Percentiles rank a stretch among this genome's conserved stretches.
phyloP scores from a whole-genome alignment of 108 stramenopile genomes.

The Pelagomonas calceolata region DNA sequence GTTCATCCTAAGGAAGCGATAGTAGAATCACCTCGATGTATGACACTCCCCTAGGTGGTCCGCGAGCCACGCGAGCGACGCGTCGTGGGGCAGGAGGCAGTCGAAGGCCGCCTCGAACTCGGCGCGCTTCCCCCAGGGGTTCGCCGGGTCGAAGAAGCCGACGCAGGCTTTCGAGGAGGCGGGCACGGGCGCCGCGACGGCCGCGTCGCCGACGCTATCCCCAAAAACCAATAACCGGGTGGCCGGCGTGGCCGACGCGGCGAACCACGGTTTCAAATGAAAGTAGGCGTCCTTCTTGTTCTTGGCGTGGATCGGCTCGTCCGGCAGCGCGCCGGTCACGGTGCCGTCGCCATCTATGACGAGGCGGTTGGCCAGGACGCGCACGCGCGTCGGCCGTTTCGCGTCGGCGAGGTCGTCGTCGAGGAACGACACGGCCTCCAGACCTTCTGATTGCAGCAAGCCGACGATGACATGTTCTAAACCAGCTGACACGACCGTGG shows the following conservation, averaged over 20 bases:
- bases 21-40: too few species aligned
- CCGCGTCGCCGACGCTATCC: not conserved
- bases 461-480: not conserved
- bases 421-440: not conserved
- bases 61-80: not conserved
- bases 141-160: not conserved
- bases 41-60: too few species aligned
- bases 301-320: not conserved
- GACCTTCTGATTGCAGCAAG: not conserved
- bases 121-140: not conserved
- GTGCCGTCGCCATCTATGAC: not conserved
- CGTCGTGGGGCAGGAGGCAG: not conserved
- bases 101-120: not conserved
- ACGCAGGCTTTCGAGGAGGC: not conserved
- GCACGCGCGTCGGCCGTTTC: too few species aligned
- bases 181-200: not conserved
- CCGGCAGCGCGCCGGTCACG: not conserved
- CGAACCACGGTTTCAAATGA: not conserved
- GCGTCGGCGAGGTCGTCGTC: not conserved
- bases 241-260: not conserved
- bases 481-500: not conserved
- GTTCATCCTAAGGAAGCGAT: constrained; percentile 19
- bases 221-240: not conserved
- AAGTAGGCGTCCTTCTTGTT: not conserved
- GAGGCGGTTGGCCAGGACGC: not conserved